Evolutionary conservation across 2,329 filamentous ascomycete genomes (phyloP).

Genomic region (Pestalotiopsis fici): DNA sequence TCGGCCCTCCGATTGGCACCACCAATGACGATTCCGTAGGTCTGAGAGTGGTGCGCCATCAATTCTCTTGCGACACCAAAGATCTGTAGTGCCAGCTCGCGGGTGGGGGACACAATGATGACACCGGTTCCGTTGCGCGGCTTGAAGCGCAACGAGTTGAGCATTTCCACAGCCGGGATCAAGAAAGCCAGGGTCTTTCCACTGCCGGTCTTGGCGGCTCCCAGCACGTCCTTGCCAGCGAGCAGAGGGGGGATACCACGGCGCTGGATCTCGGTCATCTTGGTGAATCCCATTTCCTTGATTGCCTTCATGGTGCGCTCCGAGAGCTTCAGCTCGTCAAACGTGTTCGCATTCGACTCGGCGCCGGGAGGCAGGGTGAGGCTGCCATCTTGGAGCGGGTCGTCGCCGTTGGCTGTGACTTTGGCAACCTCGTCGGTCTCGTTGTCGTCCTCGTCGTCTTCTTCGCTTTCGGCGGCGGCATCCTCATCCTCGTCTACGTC

Average conservation of each 20-base stretch:
- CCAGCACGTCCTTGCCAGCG: constrained; percentile 88
- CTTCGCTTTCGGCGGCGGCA: constrained; percentile 22
- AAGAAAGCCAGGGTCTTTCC: constrained; percentile 96
- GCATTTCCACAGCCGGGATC: constrained; percentile 91
- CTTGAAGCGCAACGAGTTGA: constrained; percentile 89
- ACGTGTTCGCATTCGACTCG: constrained; percentile 66
- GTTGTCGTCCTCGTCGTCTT: constrained; percentile 20
- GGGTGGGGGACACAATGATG: constrained; percentile 88
- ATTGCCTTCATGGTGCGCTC: constrained; percentile 89
- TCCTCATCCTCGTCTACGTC: constrained; percentile 22
- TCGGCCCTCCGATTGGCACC: constrained; percentile 90
- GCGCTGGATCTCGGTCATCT: constrained; percentile 93
- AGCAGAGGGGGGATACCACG: constrained; percentile 85
- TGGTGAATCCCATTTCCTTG: constrained; percentile 87
- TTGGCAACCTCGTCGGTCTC: constrained; percentile 31
- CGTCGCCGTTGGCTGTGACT: constrained; percentile 29
- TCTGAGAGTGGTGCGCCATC: constrained; percentile 90
- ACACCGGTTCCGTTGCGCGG: constrained; percentile 83
- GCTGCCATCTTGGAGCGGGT: constrained; percentile 35
- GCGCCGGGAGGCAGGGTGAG: constrained; percentile 57
- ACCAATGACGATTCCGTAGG: constrained; percentile 93
- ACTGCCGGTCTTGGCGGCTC: constrained; percentile 88
- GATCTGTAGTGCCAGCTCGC: constrained; percentile 93
- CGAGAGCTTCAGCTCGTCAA: constrained; percentile 81
- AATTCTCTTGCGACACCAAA: constrained; percentile 93